Evolutionary conservation across 2,329 filamentous ascomycete genomes (phyloP).

Genomic region (Pyrenophora seminiperda): DNA sequence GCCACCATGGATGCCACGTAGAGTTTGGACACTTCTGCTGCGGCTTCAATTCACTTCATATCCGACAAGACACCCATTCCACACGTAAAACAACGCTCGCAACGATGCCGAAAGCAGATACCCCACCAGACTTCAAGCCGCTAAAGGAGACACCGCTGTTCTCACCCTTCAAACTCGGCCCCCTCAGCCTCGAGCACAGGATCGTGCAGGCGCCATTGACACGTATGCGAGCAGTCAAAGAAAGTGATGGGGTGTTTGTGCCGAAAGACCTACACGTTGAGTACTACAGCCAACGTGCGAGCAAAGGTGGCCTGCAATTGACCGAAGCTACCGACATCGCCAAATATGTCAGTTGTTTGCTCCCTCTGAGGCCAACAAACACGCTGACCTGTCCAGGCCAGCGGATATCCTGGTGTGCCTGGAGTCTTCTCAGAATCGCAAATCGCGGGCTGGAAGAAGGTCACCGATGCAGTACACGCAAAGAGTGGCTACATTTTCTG

Average conservation of each 20-base stretch:
- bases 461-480: constrained; percentile 58
- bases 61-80: neutral
- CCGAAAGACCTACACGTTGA: constrained; percentile 54
- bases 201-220: constrained; percentile 50
- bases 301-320: constrained; percentile 62
- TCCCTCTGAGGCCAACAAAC: neutral
- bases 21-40: constrained; percentile 1
- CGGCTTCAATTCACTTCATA: constrained; percentile 1
- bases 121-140: constrained; percentile 35
- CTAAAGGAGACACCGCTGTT: constrained; percentile 43
- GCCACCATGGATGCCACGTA: constrained; percentile 14
- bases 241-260: constrained; percentile 53
- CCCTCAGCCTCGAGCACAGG: constrained; percentile 47
- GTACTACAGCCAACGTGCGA: constrained; percentile 61
- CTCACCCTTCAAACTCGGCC: constrained; percentile 39
- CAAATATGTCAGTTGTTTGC: constrained; percentile 33
- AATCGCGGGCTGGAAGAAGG: constrained; percentile 56
- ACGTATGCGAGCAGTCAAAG: constrained; percentile 55
- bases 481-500: constrained; percentile 57
- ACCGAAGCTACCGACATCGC: constrained; percentile 59
- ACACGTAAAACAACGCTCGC: constrained; percentile 6
- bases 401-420: constrained; percentile 45
- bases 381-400: constrained; percentile 41
- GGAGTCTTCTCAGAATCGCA: constrained; percentile 49
- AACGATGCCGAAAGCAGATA: constrained; percentile 41